Evolutionary conservation across 1,284 basidiomycete genomes (phyloP).

Genomic region (Phlebopus sp.): DNA sequence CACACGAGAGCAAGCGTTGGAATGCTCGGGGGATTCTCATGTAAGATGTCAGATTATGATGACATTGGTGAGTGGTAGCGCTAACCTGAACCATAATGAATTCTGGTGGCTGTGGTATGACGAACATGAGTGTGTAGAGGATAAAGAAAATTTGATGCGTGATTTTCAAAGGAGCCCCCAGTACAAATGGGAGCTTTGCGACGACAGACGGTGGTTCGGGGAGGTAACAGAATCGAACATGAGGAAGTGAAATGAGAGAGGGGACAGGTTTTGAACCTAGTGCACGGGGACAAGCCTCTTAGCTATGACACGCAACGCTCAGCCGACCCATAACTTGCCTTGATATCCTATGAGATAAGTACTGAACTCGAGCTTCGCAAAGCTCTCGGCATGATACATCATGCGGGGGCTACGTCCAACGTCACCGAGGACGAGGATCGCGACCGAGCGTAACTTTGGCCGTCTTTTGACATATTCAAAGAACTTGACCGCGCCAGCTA

Average conservation of each 20-base stretch:
- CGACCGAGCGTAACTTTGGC: conserved; percentile 64
- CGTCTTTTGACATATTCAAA: conserved; percentile 26
- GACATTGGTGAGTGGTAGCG: conserved; percentile 7
- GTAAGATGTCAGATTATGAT: conserved; percentile 6
- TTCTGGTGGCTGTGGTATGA: conserved; percentile 71
- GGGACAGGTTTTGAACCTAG: conserved; percentile 75
- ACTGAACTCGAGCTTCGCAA: conserved; percentile 77
- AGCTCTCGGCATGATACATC: conserved; percentile 97
- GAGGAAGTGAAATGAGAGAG: conserved; percentile 61
- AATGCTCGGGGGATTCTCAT: conserved; percentile 93
- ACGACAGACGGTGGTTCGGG: conserved; percentile 61
- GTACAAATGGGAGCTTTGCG: conserved; percentile 63
- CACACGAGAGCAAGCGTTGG: conserved; percentile 89
- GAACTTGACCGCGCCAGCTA: conserved; percentile 19
- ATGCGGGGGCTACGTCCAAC: conserved; percentile 94
- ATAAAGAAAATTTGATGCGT: conserved; percentile 65
- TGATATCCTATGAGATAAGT: conserved; percentile 86
- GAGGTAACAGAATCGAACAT: conserved; percentile 66
- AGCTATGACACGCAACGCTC: not conserved
- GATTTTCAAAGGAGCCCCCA: conserved; percentile 83
- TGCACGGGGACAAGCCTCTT: conserved; percentile 1
- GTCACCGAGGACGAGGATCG: conserved; percentile 92
- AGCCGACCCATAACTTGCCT: conserved; percentile 46
- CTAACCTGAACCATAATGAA: conserved; percentile 88
- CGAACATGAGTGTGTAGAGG: conserved; percentile 58